Base-by-base conservation (phyloP, 1,139 yeast species). In the Lodderomyces parapsilosis region DNA sequence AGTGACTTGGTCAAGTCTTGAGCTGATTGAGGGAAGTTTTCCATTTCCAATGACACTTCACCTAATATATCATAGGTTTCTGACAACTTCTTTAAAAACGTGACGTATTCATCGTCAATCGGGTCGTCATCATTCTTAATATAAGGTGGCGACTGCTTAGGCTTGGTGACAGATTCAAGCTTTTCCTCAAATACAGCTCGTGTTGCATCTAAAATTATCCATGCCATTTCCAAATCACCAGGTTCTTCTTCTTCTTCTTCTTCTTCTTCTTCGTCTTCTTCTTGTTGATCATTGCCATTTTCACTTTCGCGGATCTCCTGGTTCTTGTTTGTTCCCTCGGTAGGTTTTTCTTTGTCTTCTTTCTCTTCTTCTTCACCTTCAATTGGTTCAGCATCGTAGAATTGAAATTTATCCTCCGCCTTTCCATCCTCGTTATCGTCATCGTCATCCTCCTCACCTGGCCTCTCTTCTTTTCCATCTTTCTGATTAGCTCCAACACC, bases 1-100 rank as follows among this genome's bases (percentile, higher is more conserved):
- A 86, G 71, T 41, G 88, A 71, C 11, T 75, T 65, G 38, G 70
- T 66, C 45, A 87, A 76, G 59, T 90, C 96, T 19, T 65, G 68
- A 0, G 83, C 79, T 0, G 96, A 87, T 60, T 88, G 96, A 11
- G 69, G 65, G 58, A 88, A 88, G 61, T 88, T 87, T 53, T 90
- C 91, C 2, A 91, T 81, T 58, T 90, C 97, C 34, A 90, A 68
- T 0, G 96, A 85, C 6, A 91, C 86, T 59, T 93, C 98, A 18
- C 98, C 98, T 17, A 90, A 70, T 7, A 91, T 63, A 57, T 86
- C 94, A 57, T 82, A 86, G 0, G 85, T 80, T 46, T 88, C 94
- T 0, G 94, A 81, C 25, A 91, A 68, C 52, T 80, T 83, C 52
- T 73, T 70, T 45, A 73, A 66, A 31, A 70, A 52, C 22, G 60